phyloP scores from a whole-genome alignment of 352 stramenopile species.

The Globisporangium echinulatum region DNA sequence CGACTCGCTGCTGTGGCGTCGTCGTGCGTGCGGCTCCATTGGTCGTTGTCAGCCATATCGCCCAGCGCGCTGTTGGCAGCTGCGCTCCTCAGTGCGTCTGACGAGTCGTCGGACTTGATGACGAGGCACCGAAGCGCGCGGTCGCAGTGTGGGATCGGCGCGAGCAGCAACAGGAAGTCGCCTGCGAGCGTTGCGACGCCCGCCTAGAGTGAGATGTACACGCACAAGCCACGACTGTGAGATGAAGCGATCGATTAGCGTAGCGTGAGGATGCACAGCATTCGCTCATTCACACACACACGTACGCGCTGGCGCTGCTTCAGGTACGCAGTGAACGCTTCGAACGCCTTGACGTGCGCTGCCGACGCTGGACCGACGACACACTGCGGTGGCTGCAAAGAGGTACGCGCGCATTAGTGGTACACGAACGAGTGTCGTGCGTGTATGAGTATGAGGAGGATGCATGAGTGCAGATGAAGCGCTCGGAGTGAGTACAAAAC shows the following conservation, averaged over 20 bases:
- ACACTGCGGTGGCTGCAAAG: slow-evolving; percentile 43
- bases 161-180: slow-evolving; percentile 44
- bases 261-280: slow-evolving; percentile 12
- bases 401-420: background rate
- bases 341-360: slow-evolving; percentile 26
- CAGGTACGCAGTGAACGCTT: slow-evolving; percentile 45
- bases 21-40: background rate
- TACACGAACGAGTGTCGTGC: background rate
- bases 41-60: too few relatives aligned
- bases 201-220: slow-evolving; percentile 24
- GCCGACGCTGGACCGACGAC: slow-evolving; percentile 25
- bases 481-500: too few relatives aligned
- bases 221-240: background rate
- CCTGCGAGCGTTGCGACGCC: slow-evolving; percentile 43
- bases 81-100: background rate
- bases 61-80: background rate
- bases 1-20: background rate
- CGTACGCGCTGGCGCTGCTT: slow-evolving; percentile 44
- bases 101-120: slow-evolving; percentile 30
- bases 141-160: slow-evolving; percentile 32
- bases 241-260: background rate
- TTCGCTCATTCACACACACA: slow-evolving; percentile 37
- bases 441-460: background rate
- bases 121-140: slow-evolving; percentile 43
- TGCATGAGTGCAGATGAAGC: too few relatives aligned